A percentile compares a stretch with the other conserved stretches of the same genome.
Conservation (phyloP, 139 green algal species). For the Diplosphaera chodatii region DNA sequence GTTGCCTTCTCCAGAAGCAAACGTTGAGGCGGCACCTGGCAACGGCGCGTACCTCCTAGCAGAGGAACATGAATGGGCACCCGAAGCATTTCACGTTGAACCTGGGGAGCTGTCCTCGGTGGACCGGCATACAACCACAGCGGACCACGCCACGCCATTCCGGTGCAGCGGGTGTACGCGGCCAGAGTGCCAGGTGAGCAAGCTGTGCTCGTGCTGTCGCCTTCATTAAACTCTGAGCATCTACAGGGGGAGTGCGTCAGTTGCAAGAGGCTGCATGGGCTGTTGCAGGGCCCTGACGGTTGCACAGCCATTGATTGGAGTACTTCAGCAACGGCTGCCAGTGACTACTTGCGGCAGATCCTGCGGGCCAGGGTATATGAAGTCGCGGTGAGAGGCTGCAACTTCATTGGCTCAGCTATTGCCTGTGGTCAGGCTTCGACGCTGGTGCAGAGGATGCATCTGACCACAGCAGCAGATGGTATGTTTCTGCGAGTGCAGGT, state of each 20-base stretch:
- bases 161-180: slow-evolving; percentile 64
- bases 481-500: no score
- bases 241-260: no score
- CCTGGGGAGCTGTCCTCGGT: neutral
- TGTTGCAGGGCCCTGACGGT: slow-evolving; percentile 38
- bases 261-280: no score
- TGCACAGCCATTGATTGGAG: slow-evolving; percentile 62
- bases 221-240: no score
- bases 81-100: neutral
- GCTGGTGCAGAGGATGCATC: no score
- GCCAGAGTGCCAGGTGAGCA: slow-evolving; percentile 57
- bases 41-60: neutral
- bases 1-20: neutral
- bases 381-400: slow-evolving; percentile 73
- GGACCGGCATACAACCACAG: neutral
- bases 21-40: neutral
- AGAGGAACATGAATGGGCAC: neutral
- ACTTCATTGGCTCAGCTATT: no score
- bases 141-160: slow-evolving; percentile 49
- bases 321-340: neutral
- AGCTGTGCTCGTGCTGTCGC: no score
- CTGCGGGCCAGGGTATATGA: slow-evolving; percentile 95
- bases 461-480: no score
- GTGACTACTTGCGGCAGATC: slow-evolving; percentile 84
- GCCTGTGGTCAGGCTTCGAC: no score